Conservation (phyloP, 768 basidiomycete species). For the Cystobasidium onofrii region DNA sequence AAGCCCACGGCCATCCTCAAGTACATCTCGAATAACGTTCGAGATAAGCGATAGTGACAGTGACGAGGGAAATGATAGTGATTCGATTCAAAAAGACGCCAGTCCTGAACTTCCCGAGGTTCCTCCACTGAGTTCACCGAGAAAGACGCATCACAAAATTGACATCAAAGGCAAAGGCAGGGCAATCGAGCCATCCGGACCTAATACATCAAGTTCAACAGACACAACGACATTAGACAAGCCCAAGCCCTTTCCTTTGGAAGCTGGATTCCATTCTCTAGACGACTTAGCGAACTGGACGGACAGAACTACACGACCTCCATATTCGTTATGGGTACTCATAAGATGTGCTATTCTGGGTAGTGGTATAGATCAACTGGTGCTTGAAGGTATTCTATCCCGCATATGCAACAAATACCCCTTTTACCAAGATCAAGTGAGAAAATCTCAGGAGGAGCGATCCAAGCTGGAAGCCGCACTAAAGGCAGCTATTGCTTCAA, state of each 20-base stretch:
- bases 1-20: neutral
- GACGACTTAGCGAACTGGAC: neutral
- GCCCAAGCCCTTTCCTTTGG: neutral
- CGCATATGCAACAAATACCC: neutral
- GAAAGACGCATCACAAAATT: neutral
- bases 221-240: neutral
- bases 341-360: conserved; percentile 1
- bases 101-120: neutral
- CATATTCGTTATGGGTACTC: conserved; percentile 12
- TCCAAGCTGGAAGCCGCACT: neutral
- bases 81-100: neutral
- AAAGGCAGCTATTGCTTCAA: neutral
- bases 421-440: neutral
- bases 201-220: neutral
- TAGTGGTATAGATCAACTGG: neutral
- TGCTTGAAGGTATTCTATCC: neutral
- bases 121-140: neutral
- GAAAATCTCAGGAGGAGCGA: neutral
- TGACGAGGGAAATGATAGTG: neutral
- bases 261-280: conserved; percentile 10
- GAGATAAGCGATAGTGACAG: neutral
- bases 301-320: neutral
- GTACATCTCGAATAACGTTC: neutral
- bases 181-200: neutral
- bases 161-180: neutral